Percentiles rank a stretch among this genome's conserved stretches.
Evolutionary conservation across 305 asterid species (phyloP).

Genomic region (Fraxinus sp.): DNA sequence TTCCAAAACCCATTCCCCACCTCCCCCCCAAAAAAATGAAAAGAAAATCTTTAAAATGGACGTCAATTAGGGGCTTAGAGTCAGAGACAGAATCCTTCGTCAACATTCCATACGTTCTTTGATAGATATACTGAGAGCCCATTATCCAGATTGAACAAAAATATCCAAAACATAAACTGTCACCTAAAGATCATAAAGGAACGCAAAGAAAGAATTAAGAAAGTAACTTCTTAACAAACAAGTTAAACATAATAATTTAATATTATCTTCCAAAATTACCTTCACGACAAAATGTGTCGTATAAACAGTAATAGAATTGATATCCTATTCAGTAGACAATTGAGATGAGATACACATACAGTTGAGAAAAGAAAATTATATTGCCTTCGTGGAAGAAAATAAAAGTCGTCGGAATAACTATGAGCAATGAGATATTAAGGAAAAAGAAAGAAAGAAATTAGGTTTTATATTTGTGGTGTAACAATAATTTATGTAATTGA

Average conservation of each 20-base stretch:
- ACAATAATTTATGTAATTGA: too few species aligned
- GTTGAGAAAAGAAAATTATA: too few species aligned
- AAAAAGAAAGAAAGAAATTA: too few species aligned
- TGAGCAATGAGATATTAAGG: too few species aligned
- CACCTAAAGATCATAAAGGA: not conserved
- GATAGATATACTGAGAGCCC: not conserved
- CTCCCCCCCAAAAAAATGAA: too few species aligned
- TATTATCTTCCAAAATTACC: conserved; percentile 29
- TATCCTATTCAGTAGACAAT: conserved; percentile 25
- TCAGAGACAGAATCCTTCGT: not conserved
- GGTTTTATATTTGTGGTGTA: too few species aligned
- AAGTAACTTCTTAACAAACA: not conserved
- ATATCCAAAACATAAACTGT: not conserved
- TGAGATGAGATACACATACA: too few species aligned
- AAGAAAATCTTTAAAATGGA: too few species aligned
- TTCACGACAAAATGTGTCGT: conserved; percentile 26
- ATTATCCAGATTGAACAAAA: not conserved
- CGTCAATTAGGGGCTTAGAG: too few species aligned
- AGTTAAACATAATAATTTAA: conserved; percentile 15
- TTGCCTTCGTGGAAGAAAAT: too few species aligned
- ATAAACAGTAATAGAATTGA: conserved; percentile 31
- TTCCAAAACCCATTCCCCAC: too few species aligned
- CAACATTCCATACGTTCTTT: not conserved
- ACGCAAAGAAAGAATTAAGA: not conserved
- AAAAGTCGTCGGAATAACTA: too few species aligned